Evolutionary conservation across 306 rosid genomes (phyloP).

Genomic region (Vigna trinervia): DNA sequence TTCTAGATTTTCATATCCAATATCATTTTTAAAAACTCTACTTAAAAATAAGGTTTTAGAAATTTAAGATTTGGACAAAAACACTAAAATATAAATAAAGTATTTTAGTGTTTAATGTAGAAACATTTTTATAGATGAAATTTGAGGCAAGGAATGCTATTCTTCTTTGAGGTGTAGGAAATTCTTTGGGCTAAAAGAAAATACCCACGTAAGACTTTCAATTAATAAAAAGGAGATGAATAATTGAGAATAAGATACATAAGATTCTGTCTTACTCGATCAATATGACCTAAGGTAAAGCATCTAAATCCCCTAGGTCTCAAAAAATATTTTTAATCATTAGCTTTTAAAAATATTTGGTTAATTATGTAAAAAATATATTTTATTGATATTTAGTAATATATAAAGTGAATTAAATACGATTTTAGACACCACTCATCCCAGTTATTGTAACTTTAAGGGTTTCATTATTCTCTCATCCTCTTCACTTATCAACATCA

Average conservation of each 20-base stretch:
- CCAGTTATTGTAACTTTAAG: not conserved
- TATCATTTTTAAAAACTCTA: not conserved
- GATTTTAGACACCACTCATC: not conserved
- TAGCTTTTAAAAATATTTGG: not conserved
- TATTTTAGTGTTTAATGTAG: not conserved
- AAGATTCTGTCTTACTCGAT: not conserved
- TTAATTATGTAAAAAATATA: not conserved
- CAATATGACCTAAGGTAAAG: not conserved
- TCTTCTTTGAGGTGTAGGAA: not conserved
- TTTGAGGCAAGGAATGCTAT: not conserved
- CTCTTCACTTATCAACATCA: not conserved
- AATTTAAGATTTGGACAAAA: not conserved
- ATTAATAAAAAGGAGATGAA: not conserved
- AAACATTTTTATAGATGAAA: not conserved
- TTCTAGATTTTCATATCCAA: not conserved
- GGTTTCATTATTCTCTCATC: not conserved
- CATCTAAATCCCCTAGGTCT: not conserved
- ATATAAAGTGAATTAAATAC: no score
- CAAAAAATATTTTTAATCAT: not conserved
- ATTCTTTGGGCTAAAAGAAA: not conserved
- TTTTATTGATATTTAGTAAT: no score
- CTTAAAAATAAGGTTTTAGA: not conserved
- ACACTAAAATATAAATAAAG: not conserved
- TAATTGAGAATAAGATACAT: not conserved
- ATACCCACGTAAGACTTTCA: not conserved